phyloP scores from a whole-genome alignment of 495 filamentous ascomycete species.

The Tuber microsphaerosporum region DNA sequence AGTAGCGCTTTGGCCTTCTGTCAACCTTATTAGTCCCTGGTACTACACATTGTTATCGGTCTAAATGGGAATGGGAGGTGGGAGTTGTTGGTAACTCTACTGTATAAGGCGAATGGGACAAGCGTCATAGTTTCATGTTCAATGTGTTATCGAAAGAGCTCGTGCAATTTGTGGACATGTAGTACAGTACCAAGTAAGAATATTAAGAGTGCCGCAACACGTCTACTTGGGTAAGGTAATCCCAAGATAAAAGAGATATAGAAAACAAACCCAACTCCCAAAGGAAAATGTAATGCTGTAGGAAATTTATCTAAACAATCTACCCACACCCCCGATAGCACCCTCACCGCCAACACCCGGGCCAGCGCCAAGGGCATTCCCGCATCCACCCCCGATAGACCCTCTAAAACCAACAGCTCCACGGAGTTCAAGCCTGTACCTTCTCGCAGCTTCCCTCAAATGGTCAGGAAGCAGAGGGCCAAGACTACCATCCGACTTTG shows the following conservation, averaged over 20 bases:
- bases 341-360: conserved; percentile 35
- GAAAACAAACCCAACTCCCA: conserved; percentile 31
- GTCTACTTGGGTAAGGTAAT: not conserved
- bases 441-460: conserved; percentile 61
- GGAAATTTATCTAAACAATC: conserved; percentile 35
- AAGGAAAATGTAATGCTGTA: conserved; percentile 6
- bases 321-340: conserved; percentile 37
- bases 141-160: not conserved
- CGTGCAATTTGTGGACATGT: not conserved
- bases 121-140: not conserved
- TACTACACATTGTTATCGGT: not conserved
- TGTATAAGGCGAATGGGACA: not conserved
- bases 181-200: not conserved
- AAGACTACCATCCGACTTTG: not conserved
- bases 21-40: not conserved
- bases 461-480: conserved; percentile 65
- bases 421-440: conserved; percentile 56
- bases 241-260: conserved; percentile 5
- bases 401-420: conserved; percentile 53
- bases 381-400: conserved; percentile 45
- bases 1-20: conserved; percentile 25
- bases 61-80: conserved; percentile 1
- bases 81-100: not conserved
- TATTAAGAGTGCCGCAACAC: not conserved
- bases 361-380: conserved; percentile 43